These are phyloP conservation scores for Eucalyptus albens DNA, from an alignment of 345 rosid genomes.

Conservation along the genomic window DNA sequence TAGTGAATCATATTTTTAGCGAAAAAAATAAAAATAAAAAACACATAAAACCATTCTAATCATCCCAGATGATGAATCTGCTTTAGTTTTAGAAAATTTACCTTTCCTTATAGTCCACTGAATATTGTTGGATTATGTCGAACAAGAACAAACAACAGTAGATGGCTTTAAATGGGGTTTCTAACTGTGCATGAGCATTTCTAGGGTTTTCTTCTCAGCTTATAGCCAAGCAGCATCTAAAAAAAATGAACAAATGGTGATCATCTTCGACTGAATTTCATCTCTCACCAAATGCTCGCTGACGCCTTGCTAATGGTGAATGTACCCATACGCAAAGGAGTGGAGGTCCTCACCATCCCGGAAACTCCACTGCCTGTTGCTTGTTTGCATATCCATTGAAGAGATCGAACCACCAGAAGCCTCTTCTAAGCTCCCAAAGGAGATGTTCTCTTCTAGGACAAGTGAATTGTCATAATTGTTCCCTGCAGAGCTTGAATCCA, in stretches of 20 bases:
- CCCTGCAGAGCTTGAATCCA: slow-evolving; percentile 19
- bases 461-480: slow-evolving; percentile 23
- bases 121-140: neutral
- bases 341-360: slow-evolving; percentile 54
- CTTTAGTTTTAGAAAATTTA: neutral
- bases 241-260: neutral
- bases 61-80: neutral
- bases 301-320: neutral
- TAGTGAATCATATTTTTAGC: neutral
- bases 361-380: slow-evolving; percentile 35
- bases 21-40: neutral
- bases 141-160: neutral
- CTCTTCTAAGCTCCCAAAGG: slow-evolving; percentile 44
- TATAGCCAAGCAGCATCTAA: neutral
- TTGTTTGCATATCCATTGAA: slow-evolving; percentile 28
- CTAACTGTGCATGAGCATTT: neutral
- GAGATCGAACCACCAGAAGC: slow-evolving; percentile 25
- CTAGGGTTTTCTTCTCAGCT: neutral
- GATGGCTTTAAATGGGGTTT: neutral
- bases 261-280: neutral
- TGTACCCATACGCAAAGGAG: neutral
- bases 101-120: neutral
- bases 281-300: neutral
- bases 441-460: slow-evolving; percentile 22
- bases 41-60: neutral